A percentile compares a stretch with the other conserved stretches of the same genome.
Conservation (phyloP, 306 rosid species). For the Lupinus albus region DNA sequence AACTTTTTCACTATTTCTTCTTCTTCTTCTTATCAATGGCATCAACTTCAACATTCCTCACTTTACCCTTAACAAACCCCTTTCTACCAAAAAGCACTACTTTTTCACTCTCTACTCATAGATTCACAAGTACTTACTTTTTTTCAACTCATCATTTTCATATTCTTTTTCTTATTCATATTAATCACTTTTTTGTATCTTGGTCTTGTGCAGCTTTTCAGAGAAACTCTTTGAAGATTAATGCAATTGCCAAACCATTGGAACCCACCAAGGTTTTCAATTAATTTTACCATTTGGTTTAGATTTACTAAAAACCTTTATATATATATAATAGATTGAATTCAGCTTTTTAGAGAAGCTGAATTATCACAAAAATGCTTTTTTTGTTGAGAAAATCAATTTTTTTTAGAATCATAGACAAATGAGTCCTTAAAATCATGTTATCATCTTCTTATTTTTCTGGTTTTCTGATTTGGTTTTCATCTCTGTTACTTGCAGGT, state of each 20-base stretch:
- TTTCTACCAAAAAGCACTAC: conserved; percentile 38
- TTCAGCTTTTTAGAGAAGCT: too few relatives aligned
- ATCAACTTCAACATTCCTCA: conserved; percentile 53
- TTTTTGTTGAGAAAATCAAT: too few relatives aligned
- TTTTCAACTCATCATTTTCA: neutral
- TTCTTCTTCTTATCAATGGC: conserved; percentile 51
- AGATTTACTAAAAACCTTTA: too few relatives aligned
- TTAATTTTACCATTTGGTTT: neutral
- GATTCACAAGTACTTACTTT: conserved; percentile 41
- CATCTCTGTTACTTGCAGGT: neutral
- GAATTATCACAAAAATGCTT: too few relatives aligned
- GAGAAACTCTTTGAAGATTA: conserved; percentile 53
- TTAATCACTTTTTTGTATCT: neutral
- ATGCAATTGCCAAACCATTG: conserved; percentile 56
- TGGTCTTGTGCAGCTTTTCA: conserved; percentile 43
- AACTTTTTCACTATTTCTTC: neutral
- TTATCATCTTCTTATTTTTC: neutral
- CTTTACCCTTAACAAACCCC: conserved; percentile 41
- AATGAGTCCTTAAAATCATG: too few relatives aligned
- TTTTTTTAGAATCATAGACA: too few relatives aligned
- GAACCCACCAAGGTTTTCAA: conserved; percentile 61
- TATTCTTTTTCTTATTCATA: neutral
- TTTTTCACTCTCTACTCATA: conserved; percentile 43
- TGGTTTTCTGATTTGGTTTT: neutral
- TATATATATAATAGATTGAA: too few relatives aligned